Evolutionary conservation across 192 early-diverging fungal genomes (phyloP), one percentile per base, ranked within the genome.

Genomic region (Gamsiella multidivaricata): DNA sequence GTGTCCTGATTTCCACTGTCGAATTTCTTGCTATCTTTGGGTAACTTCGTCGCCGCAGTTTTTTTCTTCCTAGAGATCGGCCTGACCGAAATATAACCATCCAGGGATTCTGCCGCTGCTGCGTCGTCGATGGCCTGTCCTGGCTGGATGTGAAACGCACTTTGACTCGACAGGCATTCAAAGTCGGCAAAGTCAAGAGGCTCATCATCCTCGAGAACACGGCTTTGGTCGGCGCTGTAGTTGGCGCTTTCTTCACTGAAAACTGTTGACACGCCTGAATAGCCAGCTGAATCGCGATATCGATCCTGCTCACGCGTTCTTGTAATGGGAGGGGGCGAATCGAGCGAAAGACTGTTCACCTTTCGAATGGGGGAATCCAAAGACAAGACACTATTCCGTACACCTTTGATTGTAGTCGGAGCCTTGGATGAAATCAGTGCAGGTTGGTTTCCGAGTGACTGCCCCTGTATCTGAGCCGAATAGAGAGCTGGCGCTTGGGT

Each of bases 301-400:
- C 9, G 5, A 28, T 47, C 46, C 20, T 69, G 66, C 6, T 45
- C 46, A 7, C 28, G 14, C 12, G 22, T 29, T 26, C 54, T 57
- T 11, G 54, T 20, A 14, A 54, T n/a, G 17, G 56, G 29, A 15
- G 47, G 47, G 18, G 73, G 61, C 0, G 59, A 63, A 0, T 69
- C 29, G 29, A 78, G 65, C 0, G 57, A 53, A 10, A 78, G 51
- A 31, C 55, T 49, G 12, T 54, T 41, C 3, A 78, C 66, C 43
- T 69, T 68, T 14, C 66, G 74, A 17, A 41, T 78, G n/a, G 74
- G 74, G 8, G 74, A 64, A 20, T 78, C 74, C 17, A 78, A 36
- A 5, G 74, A 78, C 20, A 78, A 39, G 8, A n/a, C 23, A 6
- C 18, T 39, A 8, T 29, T n/a, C 23, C 37, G 42, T 22, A 9